Conservation (phyloP, 805 yeast genomes). For the Yarrowia yakushimensis region DNA sequence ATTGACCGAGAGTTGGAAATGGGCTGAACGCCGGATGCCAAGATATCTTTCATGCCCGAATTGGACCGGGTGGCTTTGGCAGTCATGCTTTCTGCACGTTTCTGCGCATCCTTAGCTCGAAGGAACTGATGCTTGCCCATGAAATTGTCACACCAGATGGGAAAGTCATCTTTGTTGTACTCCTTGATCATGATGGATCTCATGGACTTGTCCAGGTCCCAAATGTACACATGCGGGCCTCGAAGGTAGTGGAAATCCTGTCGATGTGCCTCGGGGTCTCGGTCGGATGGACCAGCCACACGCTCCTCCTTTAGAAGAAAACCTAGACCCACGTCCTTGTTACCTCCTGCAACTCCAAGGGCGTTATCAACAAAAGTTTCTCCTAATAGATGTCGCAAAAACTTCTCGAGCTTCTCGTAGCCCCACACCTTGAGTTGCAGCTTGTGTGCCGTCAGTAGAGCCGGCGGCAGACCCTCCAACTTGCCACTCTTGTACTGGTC, state of each 20-base stretch:
- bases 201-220: constrained; percentile 71
- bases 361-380: constrained; percentile 14
- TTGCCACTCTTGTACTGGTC: constrained; percentile 10
- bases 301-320: constrained; percentile 74
- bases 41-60: constrained; percentile 47
- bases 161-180: constrained; percentile 49
- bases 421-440: constrained; percentile 23
- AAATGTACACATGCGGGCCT: constrained; percentile 69
- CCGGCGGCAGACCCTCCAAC: constrained; percentile 2
- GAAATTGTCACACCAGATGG: constrained; percentile 33
- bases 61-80: constrained; percentile 9
- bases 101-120: constrained; percentile 20
- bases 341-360: neutral
- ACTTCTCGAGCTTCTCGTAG: constrained; percentile 20
- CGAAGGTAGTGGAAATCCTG: constrained; percentile 83
- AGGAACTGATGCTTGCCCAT: constrained; percentile 17
- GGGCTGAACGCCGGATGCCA: constrained; percentile 55
- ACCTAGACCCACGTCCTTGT: constrained; percentile 12
- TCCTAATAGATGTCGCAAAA: constrained; percentile 12
- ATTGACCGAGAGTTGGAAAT: constrained; percentile 37
- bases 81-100: constrained; percentile 11
- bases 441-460: constrained; percentile 1
- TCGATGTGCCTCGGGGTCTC: constrained; percentile 79
- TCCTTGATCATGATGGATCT: constrained; percentile 82
- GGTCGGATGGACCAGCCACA: constrained; percentile 78